Evolutionary conservation across 1,139 yeast genomes (phyloP).

Genomic region (Wickerhamomyces sp.): DNA sequence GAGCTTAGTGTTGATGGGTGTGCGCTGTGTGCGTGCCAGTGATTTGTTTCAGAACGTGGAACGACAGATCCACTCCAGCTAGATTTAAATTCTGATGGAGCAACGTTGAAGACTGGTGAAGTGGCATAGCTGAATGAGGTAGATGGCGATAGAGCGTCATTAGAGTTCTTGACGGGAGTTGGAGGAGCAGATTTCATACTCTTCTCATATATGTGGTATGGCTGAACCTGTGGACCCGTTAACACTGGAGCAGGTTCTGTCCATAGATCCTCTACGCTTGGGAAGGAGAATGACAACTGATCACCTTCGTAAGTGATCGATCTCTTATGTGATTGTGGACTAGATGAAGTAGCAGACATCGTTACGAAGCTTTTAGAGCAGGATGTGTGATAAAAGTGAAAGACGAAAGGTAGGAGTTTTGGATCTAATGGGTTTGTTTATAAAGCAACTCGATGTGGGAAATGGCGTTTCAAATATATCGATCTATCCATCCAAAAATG

Average conservation of each 20-base stretch:
- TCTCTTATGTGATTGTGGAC: constrained; percentile 11
- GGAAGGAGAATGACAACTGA: constrained; percentile 22
- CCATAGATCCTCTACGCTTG: constrained; percentile 15
- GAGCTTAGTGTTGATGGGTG: not conserved
- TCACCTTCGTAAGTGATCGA: constrained; percentile 22
- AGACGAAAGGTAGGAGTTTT: not conserved
- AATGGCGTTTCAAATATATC: too few relatives aligned
- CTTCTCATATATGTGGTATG: constrained; percentile 9
- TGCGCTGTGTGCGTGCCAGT: not conserved
- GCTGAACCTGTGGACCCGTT: constrained; percentile 14
- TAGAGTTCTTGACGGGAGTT: not conserved
- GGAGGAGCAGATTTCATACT: not conserved
- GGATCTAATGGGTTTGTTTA: too few relatives aligned
- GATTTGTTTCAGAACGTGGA: constrained; percentile 1
- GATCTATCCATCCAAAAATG: too few relatives aligned
- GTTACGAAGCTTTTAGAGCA: too few relatives aligned
- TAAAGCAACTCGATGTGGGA: too few relatives aligned
- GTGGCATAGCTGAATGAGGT: not conserved
- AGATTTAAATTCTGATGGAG: not conserved
- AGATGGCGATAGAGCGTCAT: not conserved
- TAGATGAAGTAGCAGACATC: not conserved
- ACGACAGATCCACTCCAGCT: constrained; percentile 1
- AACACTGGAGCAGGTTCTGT: constrained; percentile 1
- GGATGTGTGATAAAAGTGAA: too few relatives aligned
- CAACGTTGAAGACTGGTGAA: not conserved